Percentiles rank a stretch among this genome's conserved stretches.
Evolutionary conservation across 495 filamentous ascomycete species (phyloP).

Genomic region (Xylaria intraflava): DNA sequence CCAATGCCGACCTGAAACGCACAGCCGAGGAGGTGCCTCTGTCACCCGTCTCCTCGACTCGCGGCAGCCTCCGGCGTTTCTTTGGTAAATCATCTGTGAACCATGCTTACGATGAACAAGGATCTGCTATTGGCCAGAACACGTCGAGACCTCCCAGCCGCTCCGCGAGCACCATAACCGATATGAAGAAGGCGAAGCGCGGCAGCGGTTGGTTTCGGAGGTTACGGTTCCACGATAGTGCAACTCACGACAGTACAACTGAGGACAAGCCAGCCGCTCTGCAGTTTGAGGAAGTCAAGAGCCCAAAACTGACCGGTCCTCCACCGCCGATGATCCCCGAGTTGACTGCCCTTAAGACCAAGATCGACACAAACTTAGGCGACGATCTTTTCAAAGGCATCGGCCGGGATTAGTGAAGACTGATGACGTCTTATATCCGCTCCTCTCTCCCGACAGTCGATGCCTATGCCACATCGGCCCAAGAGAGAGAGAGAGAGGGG

Average conservation of each 20-base stretch:
- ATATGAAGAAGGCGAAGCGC: conserved; percentile 39
- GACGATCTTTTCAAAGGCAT: conserved; percentile 56
- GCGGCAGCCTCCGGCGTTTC: conserved; percentile 41
- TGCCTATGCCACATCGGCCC: neutral
- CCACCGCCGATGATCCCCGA: conserved; percentile 58
- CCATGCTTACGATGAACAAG: conserved; percentile 39
- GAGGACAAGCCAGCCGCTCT: conserved; percentile 25
- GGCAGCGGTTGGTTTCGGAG: conserved; percentile 45
- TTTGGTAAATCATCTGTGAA: conserved; percentile 41
- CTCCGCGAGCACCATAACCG: conserved; percentile 27
- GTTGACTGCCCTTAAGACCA: conserved; percentile 45
- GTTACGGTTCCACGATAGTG: conserved; percentile 35
- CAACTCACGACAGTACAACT: conserved; percentile 19
- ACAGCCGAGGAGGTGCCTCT: conserved; percentile 37
- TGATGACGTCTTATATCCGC: neutral
- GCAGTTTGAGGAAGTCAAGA: conserved; percentile 25
- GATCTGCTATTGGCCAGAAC: conserved; percentile 16
- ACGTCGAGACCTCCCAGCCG: conserved; percentile 34
- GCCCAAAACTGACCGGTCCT: conserved; percentile 36
- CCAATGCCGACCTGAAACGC: conserved; percentile 31
- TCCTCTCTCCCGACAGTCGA: neutral
- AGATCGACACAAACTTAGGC: conserved; percentile 40
- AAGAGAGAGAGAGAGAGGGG: neutral
- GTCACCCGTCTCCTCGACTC: conserved; percentile 40
- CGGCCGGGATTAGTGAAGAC: conserved; percentile 25